phyloP scores from a whole-genome alignment of 148 eudicot genomes.

The Persicaria maculosa region DNA sequence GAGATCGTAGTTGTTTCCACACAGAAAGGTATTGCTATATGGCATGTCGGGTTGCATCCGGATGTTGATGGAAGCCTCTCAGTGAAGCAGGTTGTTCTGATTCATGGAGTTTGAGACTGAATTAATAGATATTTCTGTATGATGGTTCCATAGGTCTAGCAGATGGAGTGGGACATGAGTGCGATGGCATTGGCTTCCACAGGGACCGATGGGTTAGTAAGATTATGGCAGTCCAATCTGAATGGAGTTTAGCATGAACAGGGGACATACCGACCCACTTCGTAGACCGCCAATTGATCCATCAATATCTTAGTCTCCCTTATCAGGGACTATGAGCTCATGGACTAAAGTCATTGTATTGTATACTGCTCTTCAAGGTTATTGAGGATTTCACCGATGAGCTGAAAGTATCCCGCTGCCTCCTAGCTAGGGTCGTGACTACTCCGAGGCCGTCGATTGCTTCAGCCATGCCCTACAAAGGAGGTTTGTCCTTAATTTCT shows the following conservation, averaged over 20 bases:
- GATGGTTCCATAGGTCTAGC: constrained; percentile 58
- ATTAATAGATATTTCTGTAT: neutral
- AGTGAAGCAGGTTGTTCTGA: constrained; percentile 39
- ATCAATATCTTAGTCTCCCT: neutral
- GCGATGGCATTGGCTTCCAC: constrained; percentile 94
- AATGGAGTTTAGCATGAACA: constrained; percentile 93
- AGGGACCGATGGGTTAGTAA: constrained; percentile 65
- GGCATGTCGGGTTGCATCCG: constrained; percentile 83
- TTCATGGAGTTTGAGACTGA: too few species aligned
- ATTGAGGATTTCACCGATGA: too few species aligned
- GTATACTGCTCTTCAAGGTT: too few species aligned
- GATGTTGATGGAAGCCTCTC: constrained; percentile 74
- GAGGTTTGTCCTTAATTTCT: too few species aligned
- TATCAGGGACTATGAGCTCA: neutral
- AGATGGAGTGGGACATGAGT: constrained; percentile 99
- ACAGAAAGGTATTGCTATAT: constrained; percentile 79
- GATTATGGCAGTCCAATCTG: constrained; percentile 84
- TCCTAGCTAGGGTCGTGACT: too few species aligned
- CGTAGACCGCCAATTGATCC: neutral
- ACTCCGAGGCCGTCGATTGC: too few species aligned
- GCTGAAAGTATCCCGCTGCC: too few species aligned
- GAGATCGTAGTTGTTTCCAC: too few species aligned
- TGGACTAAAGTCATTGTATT: too few species aligned
- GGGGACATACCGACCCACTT: constrained; percentile 49
- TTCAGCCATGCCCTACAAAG: too few species aligned